Conservation (phyloP, 805 yeast species). For the Candida saitoana region DNA sequence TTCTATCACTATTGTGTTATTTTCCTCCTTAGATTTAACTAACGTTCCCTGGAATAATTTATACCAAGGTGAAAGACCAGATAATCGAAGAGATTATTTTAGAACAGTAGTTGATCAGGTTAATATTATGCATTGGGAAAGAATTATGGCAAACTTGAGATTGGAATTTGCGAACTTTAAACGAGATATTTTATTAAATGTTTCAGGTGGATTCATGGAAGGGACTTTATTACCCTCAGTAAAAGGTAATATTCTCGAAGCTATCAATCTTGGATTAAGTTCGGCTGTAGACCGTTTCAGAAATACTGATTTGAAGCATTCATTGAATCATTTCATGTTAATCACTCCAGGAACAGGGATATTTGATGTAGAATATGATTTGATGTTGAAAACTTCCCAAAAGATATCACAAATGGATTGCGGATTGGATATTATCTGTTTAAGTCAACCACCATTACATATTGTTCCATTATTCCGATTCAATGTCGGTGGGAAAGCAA, state of each 20-base stretch:
- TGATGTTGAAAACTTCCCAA: slow-evolving; percentile 69
- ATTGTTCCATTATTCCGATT: slow-evolving; percentile 85
- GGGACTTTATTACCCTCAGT: slow-evolving; percentile 79
- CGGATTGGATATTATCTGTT: slow-evolving; percentile 82
- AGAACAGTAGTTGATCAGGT: slow-evolving; percentile 95
- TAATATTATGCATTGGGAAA: slow-evolving; percentile 82
- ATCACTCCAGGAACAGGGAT: slow-evolving; percentile 92
- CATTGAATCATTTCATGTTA: slow-evolving; percentile 84
- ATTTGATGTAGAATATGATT: slow-evolving; percentile 82
- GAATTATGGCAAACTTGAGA: slow-evolving; percentile 83
- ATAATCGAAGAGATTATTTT: slow-evolving; percentile 71
- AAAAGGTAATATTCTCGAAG: slow-evolving; percentile 85
- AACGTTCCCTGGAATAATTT: slow-evolving; percentile 51
- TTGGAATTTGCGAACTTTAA: slow-evolving; percentile 81
- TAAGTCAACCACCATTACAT: slow-evolving; percentile 89
- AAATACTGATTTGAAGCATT: slow-evolving; percentile 82
- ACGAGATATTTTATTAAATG: slow-evolving; percentile 59
- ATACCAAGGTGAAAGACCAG: slow-evolving; percentile 67
- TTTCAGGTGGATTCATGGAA: slow-evolving; percentile 27
- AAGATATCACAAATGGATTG: slow-evolving; percentile 74
- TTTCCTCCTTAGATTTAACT: slow-evolving; percentile 71
- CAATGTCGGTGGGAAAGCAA: slow-evolving; percentile 44
- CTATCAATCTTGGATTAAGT: slow-evolving; percentile 78
- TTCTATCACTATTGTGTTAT: slow-evolving; percentile 80
- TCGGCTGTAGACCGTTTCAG: slow-evolving; percentile 71